Base-by-base conservation (phyloP, 2,329 filamentous ascomycete species). In the Zasmidium citrigriseum region DNA sequence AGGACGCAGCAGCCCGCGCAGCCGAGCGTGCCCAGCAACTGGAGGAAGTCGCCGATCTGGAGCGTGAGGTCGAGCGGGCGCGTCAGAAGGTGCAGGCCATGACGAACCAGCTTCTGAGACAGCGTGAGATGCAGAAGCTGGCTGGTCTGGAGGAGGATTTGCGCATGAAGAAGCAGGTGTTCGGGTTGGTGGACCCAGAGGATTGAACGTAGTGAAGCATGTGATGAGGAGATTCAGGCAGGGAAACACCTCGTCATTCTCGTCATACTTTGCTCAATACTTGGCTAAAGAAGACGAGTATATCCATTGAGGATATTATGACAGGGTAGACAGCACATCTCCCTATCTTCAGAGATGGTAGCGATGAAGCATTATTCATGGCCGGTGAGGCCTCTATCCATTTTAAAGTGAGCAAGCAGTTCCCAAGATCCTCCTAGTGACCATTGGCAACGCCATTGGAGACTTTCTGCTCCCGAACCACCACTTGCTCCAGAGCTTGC, bases 401-500 rank as follows among this genome's bases (percentile, higher is more conserved):
- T 21, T 18, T 18, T 22, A 14, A 18, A 21, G 34, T 41, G 18
- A n/a, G n/a, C n/a, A n/a, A n/a, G 4, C 7, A n/a, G 5, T 16
- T 41, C 16, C 7, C 34, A 4, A 11, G 27, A 7, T 29, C 16
- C 21, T 49, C 46, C 45, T 22, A 52, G 34, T 52, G 50, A 3
- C 63, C 61, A 47, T 65, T 65, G 16, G 57, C 51, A 11, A 53
- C 47, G 9, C 76, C 78, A 63, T 81, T 80, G 14, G 68, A 72
- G 53, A 78, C 70, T 73, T 82, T 82, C 3, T 75, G 67, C 18
- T 38, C 55, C 27, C 68, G 76, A 47, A 84, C 80, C 44, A 90
- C 85, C 1, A 91, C 91, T 76, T 83, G 86, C 75, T 95, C 89
- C 45, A 98, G 77, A 3, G 95, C 95, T 75, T 90, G 88, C 64